Evolutionary conservation across 495 filamentous ascomycete genomes (phyloP).

Genomic region (Cercophora scortea): DNA sequence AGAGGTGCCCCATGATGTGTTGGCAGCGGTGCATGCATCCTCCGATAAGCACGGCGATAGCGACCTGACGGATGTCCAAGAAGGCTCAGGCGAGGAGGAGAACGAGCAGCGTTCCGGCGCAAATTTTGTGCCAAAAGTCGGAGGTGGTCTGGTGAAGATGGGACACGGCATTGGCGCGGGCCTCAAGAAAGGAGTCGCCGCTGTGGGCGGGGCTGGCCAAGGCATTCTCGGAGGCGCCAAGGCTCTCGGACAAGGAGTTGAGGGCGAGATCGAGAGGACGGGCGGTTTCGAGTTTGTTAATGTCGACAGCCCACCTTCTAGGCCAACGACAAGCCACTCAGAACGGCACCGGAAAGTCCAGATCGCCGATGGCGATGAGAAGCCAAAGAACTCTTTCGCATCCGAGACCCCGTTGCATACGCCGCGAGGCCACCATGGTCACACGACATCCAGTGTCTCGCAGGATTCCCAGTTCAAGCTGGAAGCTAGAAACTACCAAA

Average conservation of each 20-base stretch:
- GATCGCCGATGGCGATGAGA: constrained; percentile 14
- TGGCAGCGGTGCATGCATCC: constrained; percentile 54
- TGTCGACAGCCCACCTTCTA: constrained; percentile 6
- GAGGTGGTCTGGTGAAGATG: constrained; percentile 27
- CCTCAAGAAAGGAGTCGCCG: constrained; percentile 33
- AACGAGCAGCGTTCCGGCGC: constrained; percentile 5
- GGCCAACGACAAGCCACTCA: constrained; percentile 16
- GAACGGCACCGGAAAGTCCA: constrained; percentile 16
- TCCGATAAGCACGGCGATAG: constrained; percentile 9
- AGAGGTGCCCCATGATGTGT: constrained; percentile 64
- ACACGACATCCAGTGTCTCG: constrained; percentile 24
- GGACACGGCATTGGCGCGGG: constrained; percentile 26
- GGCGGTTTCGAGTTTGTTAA: constrained; percentile 44
- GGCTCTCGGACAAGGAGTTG: constrained; percentile 57
- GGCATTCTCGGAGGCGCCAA: constrained; percentile 41
- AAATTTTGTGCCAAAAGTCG: constrained; percentile 12
- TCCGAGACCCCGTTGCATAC: constrained; percentile 19
- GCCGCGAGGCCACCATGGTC: constrained; percentile 20
- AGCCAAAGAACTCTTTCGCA: constrained; percentile 23
- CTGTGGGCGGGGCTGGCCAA: constrained; percentile 25
- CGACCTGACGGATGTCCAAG: constrained; percentile 20
- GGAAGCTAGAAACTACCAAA: constrained; percentile 25
- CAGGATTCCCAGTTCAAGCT: constrained; percentile 23
- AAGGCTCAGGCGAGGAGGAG: constrained; percentile 17
- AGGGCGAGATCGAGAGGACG: constrained; percentile 44